Base-by-base conservation (phyloP, 2,329 filamentous ascomycete genomes). In the Alternaria sp. region DNA sequence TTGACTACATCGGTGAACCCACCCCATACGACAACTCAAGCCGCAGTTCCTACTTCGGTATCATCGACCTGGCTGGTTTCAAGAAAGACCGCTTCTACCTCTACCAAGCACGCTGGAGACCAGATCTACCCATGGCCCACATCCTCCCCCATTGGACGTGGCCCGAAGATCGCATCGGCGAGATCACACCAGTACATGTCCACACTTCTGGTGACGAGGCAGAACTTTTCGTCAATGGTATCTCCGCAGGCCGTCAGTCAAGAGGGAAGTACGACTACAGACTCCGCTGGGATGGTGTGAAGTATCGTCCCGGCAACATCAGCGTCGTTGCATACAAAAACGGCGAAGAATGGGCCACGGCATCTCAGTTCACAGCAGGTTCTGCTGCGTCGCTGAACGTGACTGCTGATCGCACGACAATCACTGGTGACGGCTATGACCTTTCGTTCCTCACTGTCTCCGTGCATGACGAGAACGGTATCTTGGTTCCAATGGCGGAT, bases 61-160 rank as follows among this genome's bases (percentile, higher is more conserved):
- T 88, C 61, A 81, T 88, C 28, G 86, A 88, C 58, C 77, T 88
- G 7, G 86, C 86, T 0, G 86, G 86, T 0, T 88, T 88, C 74
- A 81, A 79, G 59, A 88, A 88, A 73, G 86, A 88, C 61, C 79
- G 86, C 1, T 88, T 83, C 72, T 87, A 81, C 65, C 69, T 87
- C 5, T 88, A 88, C 63, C 86, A 87, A 68, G 74, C 85, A 0
- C 82, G 84, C 8, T 88, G 86, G 86, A 77, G 82, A 3, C 78
- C 85, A 0, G 81, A 84, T 15, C 57, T 85, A 0, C 74, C 67
- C 2, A 81, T 83, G 74, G 86, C 84, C 4, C 85, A 87, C 66
- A 83, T 88, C 17, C 79, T 87, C 0, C 86, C 86, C 3, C 86
- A 87, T 69, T 88, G 86, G 86, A 86, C 79, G 11, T 88, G 85